Percentiles rank a stretch among this genome's conserved stretches.
These are phyloP conservation scores for Phytopythium boreale DNA, from an alignment of 352 stramenopile genomes.

Conservation along the genomic window DNA sequence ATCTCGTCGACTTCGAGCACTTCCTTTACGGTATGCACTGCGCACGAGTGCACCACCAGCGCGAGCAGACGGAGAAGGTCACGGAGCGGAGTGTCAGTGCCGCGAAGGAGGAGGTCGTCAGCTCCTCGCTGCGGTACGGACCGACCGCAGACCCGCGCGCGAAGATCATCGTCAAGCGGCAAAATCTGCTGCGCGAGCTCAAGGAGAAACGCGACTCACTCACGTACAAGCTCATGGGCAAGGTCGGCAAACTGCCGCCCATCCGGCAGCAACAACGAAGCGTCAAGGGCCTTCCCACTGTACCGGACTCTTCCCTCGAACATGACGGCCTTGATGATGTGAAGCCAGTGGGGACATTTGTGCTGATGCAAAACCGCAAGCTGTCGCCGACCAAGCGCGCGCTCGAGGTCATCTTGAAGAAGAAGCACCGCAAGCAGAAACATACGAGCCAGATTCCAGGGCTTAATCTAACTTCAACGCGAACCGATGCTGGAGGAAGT, in stretches of 20 bases:
- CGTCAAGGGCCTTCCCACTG: background rate
- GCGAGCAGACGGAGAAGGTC: slow-evolving; percentile 28
- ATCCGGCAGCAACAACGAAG: slow-evolving; percentile 34
- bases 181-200: slow-evolving; percentile 71
- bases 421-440: slow-evolving; percentile 47
- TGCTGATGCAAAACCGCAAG: slow-evolving; percentile 66
- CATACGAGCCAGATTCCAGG: background rate
- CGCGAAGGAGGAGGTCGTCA: slow-evolving; percentile 48
- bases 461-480: background rate
- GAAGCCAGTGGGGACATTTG: slow-evolving; percentile 40
- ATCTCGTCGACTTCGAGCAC: slow-evolving; percentile 80
- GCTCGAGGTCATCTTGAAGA: slow-evolving; percentile 64
- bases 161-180: slow-evolving; percentile 59
- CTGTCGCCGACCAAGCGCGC: slow-evolving; percentile 64
- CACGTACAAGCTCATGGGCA: slow-evolving; percentile 64
- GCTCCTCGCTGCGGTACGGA: slow-evolving; percentile 52
- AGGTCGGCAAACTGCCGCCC: slow-evolving; percentile 45
- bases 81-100: slow-evolving; percentile 3
- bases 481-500: background rate
- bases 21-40: slow-evolving; percentile 83
- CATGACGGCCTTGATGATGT: slow-evolving; percentile 1
- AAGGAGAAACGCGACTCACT: slow-evolving; percentile 71
- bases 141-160: slow-evolving; percentile 46
- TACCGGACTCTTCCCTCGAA: background rate
- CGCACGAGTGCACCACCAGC: slow-evolving; percentile 59